These are phyloP conservation scores for Aspergillus nanangensis DNA, from an alignment of 495 filamentous ascomycete species.

Conservation along the genomic window DNA sequence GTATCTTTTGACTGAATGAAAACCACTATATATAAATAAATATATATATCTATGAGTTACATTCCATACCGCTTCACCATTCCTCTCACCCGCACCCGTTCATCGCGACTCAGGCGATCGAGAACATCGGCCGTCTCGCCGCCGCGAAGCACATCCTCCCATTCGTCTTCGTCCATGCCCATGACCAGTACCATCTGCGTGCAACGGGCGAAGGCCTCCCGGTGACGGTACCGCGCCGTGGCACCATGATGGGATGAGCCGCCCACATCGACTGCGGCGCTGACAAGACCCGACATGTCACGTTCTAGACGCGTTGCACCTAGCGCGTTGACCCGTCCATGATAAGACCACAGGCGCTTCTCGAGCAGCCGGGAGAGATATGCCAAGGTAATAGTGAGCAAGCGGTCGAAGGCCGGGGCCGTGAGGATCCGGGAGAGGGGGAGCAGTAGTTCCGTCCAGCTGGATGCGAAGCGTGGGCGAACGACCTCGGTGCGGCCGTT, in stretches of 20 bases:
- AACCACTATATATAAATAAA: background rate
- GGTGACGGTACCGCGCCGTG: conserved; percentile 59
- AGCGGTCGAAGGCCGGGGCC: conserved; percentile 58
- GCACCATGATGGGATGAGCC: conserved; percentile 21
- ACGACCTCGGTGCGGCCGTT: conserved; percentile 48
- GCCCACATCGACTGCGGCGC: conserved; percentile 66
- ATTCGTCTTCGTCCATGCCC: conserved; percentile 98
- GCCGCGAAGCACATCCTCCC: conserved; percentile 65
- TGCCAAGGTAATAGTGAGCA: conserved; percentile 66
- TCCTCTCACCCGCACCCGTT: conserved; percentile 55
- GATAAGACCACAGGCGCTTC: conserved; percentile 84
- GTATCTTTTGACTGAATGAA: background rate
- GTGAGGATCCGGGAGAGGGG: conserved; percentile 87
- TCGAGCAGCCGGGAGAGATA: conserved; percentile 77
- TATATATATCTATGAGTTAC: background rate
- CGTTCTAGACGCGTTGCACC: conserved; percentile 86
- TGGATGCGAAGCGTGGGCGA: conserved; percentile 66
- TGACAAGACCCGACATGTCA: conserved; percentile 77
- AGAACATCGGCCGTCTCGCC: conserved; percentile 39
- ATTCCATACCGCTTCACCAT: conserved; percentile 42
- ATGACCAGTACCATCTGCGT: conserved; percentile 84
- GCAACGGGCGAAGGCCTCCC: conserved; percentile 75
- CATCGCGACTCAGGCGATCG: conserved; percentile 53
- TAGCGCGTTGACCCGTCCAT: conserved; percentile 73
- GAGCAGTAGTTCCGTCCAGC: conserved; percentile 79